A percentile compares a stretch with the other conserved stretches of the same genome.
These are phyloP conservation scores for Termitomyces sp. DNA, from an alignment of 768 basidiomycete genomes.

Conservation along the genomic window DNA sequence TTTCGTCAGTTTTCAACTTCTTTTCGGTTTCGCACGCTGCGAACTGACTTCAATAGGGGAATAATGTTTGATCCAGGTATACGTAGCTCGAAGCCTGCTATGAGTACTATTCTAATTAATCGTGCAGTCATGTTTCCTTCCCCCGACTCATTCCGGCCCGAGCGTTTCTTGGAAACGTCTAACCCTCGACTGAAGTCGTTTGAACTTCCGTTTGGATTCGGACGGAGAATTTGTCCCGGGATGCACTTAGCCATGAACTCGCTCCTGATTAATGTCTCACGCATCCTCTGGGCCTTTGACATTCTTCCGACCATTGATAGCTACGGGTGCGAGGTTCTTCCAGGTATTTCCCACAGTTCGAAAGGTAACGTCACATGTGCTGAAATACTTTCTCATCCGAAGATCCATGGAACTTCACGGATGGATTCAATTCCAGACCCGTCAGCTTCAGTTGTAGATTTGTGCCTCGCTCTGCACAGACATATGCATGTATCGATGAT, in stretches of 20 bases:
- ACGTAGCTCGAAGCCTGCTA: not conserved
- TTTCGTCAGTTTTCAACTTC: conserved; percentile 1
- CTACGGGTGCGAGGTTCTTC: conserved; percentile 7
- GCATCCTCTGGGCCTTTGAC: conserved; percentile 34
- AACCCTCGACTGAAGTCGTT: conserved; percentile 6
- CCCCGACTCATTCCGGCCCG: conserved; percentile 22
- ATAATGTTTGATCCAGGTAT: conserved; percentile 16
- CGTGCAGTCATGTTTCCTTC: conserved; percentile 7
- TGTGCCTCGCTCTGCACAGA: conserved; percentile 21
- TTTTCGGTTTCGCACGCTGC: not conserved
- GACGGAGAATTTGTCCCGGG: conserved; percentile 36
- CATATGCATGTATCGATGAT: conserved; percentile 20
- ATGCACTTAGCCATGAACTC: conserved; percentile 33
- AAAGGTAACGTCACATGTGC: not conserved
- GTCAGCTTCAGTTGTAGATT: conserved; percentile 30
- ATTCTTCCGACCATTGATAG: conserved; percentile 21
- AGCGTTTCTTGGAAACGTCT: conserved; percentile 10
- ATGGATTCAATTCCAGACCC: conserved; percentile 33
- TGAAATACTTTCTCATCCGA: not conserved
- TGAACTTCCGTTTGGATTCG: conserved; percentile 38
- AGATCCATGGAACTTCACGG: conserved; percentile 30
- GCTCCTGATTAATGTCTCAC: conserved; percentile 31
- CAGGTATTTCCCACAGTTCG: conserved; percentile 7
- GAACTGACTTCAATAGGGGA: not conserved
- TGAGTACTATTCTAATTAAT: not conserved